Evolutionary conservation across 148 eudicot species (phyloP), one percentile per base, ranked within the genome.

Genomic region (Nyssa sinensis): DNA sequence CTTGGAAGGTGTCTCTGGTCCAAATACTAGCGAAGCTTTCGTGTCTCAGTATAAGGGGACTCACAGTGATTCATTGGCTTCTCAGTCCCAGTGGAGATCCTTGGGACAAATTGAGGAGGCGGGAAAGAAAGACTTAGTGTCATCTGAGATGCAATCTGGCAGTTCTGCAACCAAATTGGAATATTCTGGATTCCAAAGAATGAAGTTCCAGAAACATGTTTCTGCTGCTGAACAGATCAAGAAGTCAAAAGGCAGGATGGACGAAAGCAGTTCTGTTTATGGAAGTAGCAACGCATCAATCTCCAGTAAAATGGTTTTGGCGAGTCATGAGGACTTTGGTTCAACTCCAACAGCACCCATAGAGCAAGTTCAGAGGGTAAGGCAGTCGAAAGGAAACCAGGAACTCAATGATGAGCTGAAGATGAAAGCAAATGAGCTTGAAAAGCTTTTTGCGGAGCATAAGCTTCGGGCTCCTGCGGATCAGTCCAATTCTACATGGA

Each of bases 401-500:
- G 97, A 84, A 44, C 81, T 80, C 37, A 89, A 95, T 77, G 93
- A 95, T 78, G 98, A 93, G 69, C 78, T 95, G 68, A 84, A 93
- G 78, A 47, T 84, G 87, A 95, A 95, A 84, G 99, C 97, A 37
- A 88, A 86, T 77, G 98, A 95, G 85, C 94, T 95, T 53, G 99
- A 95, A 76, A 95, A 91, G 85, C 94, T 96, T 63, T 96, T 91
- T 80, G 99, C 99, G 0, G 98, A 88, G 77, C 98, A 96, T 82
- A 88, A 96, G 72, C 88, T 85, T 65, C 89, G 93, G 68, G 85
- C 47, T 63, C 96, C 97, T n/a, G 85, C 64, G 34, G 94, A 93
- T 59, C 90, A 86, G 70, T 62, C 93, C 62, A 86, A 77, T 82
- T 80, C 83, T 81, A 74, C 85, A 35, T 72, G 88, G 68, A 88